Base-by-base conservation (phyloP, 768 basidiomycete genomes). In the Russula dissimulans region DNA sequence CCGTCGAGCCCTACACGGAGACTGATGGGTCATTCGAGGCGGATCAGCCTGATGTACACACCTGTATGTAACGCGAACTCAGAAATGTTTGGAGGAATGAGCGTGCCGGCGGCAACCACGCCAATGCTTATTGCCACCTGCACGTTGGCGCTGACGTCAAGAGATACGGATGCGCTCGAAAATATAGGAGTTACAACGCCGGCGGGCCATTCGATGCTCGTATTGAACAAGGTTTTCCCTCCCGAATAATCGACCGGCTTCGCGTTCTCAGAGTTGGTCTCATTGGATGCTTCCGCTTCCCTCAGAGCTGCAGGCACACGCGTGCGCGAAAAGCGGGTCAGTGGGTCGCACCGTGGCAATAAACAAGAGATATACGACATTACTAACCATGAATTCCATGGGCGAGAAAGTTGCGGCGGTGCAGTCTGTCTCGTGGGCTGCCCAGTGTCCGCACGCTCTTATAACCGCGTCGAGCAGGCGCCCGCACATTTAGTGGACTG, bases 21-120 rank as follows among this genome's bases (percentile, higher is more conserved):
- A 43, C 43, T 6, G 70, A 70, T n/a, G 74, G 73, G 18, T 58
- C 34, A 32, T 31, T 12, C 48, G 12, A 7, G 4, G 26, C 9
- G 29, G 14, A 6, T 8, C 7, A 9, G 12, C 12, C 10, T 39
- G 49, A 18, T 9, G 39, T n/a, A 32, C 62, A 31, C 14, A 63
- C 62, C 58, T 18, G 44, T 32, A 38, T 48, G 9, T 26, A 63
- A 22, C 11, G 38, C 62, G 15, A 63, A 53, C 14, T 63, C 34
- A 14, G 39, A 14, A 22, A 63, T 29, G 1, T 39, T 43, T 1
- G 58, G 62, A 1, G 62, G 62, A 12, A 63, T 22, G 15, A 63
- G 1, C 22, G 58, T 46, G 22, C 62, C 62, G 1, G 58, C 47
- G 9, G 57, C 58, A 31, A 54, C 45, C 11, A 26, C 62, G 18